Conservation (phyloP, 768 basidiomycete genomes). For the Termitomyces sp. region DNA sequence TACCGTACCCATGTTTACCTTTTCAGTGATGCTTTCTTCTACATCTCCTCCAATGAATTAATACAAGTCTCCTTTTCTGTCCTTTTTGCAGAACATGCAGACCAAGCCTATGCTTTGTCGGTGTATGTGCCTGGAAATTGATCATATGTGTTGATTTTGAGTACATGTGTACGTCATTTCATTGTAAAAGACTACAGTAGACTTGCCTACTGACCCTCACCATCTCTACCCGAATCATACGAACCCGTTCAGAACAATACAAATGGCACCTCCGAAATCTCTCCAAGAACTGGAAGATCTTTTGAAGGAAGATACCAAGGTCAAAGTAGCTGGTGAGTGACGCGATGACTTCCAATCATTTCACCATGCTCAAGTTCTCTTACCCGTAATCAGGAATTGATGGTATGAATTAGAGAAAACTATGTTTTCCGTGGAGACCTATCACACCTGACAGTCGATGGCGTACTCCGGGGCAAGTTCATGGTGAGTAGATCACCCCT, state of each 20-base stretch:
- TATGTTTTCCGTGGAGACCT: background rate
- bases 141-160: too few relatives aligned
- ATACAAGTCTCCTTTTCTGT: too few relatives aligned
- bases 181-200: too few relatives aligned
- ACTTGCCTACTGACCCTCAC: too few relatives aligned
- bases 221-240: background rate
- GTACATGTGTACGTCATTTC: too few relatives aligned
- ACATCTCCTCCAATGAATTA: too few relatives aligned
- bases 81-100: too few relatives aligned
- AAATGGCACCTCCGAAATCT: constrained; percentile 25
- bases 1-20: too few relatives aligned
- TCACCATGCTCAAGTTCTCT: constrained; percentile 1
- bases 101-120: too few relatives aligned
- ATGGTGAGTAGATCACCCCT: constrained; percentile 46
- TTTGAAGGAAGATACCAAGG: constrained; percentile 67
- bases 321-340: constrained; percentile 86
- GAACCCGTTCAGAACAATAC: background rate
- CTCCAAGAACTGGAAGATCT: constrained; percentile 53
- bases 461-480: constrained; percentile 91
- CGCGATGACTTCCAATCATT: background rate
- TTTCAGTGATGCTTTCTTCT: too few relatives aligned
- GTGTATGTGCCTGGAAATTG: too few relatives aligned
- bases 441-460: constrained; percentile 62
- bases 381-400: constrained; percentile 47
- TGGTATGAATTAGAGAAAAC: constrained; percentile 39